phyloP scores from a whole-genome alignment of 23 red algal species.

The Agarophyton chilense region DNA sequence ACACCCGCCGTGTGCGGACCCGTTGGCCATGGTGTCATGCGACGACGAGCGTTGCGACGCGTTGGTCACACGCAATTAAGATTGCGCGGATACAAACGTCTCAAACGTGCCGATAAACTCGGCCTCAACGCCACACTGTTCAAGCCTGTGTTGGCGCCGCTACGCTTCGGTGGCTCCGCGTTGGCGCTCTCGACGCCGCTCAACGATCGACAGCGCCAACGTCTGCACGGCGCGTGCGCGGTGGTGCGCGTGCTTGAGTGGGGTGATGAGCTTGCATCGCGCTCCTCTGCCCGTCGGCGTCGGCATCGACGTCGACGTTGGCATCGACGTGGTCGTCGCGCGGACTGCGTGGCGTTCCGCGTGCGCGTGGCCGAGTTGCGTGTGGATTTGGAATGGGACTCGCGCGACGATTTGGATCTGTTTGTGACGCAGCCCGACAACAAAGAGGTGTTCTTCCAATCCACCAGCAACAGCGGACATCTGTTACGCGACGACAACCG shows the following conservation, averaged over 20 bases:
- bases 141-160: conserved; percentile 13
- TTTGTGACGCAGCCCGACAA: conserved; percentile 35
- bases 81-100: neutral
- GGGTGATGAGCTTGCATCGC: too few species aligned
- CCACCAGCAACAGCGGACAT: neutral
- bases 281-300: too few species aligned
- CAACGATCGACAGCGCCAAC: neutral
- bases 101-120: neutral
- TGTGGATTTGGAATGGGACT: conserved; percentile 25
- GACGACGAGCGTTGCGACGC: neutral
- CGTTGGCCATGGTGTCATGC: neutral
- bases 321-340: too few species aligned
- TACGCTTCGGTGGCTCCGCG: conserved; percentile 19
- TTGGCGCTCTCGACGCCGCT: neutral
- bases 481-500: conserved; percentile 18
- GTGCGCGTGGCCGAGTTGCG: neutral
- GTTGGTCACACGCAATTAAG: neutral
- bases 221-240: neutral
- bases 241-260: neutral
- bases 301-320: too few species aligned
- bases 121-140: neutral
- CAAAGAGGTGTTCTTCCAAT: conserved; percentile 12
- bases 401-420: conserved; percentile 37
- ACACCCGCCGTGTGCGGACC: conserved; percentile 17
- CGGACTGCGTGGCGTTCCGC: conserved; percentile 42